Evolutionary conservation across 2,329 filamentous ascomycete genomes (phyloP).

Genomic region (Hawksworthiomyces lignivorus): DNA sequence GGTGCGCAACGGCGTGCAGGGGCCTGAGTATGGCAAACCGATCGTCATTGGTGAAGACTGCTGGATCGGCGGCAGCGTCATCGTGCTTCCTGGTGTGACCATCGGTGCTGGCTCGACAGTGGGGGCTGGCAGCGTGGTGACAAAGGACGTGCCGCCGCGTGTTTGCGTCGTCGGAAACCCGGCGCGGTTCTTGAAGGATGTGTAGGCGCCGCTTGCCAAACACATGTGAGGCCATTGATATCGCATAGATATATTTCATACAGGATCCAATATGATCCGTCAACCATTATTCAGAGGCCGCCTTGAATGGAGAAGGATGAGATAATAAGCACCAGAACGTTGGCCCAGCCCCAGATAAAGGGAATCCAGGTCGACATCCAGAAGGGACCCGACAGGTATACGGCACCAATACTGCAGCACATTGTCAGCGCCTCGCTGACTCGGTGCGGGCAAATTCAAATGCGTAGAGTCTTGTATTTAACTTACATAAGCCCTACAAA

Average conservation of each 20-base stretch:
- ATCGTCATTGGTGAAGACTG: constrained; percentile 75
- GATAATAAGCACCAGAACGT: constrained; percentile 71
- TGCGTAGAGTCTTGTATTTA: no score
- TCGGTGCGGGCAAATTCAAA: not conserved
- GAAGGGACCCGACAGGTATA: constrained; percentile 77
- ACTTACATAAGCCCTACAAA: constrained; percentile 72
- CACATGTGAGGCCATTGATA: no score
- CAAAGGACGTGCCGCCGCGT: constrained; percentile 61
- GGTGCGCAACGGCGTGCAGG: constrained; percentile 64
- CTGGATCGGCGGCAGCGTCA: constrained; percentile 67
- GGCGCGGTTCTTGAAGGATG: constrained; percentile 39
- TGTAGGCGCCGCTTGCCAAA: not conserved
- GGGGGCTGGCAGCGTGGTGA: constrained; percentile 77
- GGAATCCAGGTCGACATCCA: constrained; percentile 93
- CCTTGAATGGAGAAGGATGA: constrained; percentile 92
- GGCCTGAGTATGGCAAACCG: constrained; percentile 66
- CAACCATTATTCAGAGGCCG: constrained; percentile 56
- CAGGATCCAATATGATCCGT: constrained; percentile 12
- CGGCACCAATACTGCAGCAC: constrained; percentile 64
- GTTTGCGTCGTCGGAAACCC: constrained; percentile 61
- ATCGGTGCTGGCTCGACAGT: constrained; percentile 68
- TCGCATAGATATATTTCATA: no score
- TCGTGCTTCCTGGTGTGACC: constrained; percentile 67
- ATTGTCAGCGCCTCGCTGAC: not conserved
- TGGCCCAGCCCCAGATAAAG: constrained; percentile 79